These are phyloP conservation scores for Blastomyces percursus DNA, from an alignment of 2,329 filamentous ascomycete genomes.

Conservation along the genomic window DNA sequence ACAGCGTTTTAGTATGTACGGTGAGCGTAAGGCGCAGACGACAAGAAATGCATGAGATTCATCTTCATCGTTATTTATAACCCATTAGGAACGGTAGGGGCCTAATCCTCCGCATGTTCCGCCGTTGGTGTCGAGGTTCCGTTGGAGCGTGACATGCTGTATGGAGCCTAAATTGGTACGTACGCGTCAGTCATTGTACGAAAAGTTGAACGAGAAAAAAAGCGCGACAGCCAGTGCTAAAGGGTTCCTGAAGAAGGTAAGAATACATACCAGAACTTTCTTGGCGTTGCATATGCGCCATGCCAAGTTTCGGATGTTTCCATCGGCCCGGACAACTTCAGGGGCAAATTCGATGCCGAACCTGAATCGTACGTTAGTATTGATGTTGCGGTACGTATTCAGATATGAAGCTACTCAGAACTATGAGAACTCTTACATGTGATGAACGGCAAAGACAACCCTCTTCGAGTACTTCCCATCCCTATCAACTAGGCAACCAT, in stretches of 20 bases:
- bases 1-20: background rate
- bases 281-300: slow-evolving; percentile 96
- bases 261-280: slow-evolving; percentile 66
- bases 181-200: background rate
- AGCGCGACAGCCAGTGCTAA: slow-evolving; percentile 1
- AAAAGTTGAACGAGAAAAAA: slow-evolving; percentile 2
- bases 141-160: slow-evolving; percentile 57
- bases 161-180: slow-evolving; percentile 47
- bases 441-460: slow-evolving; percentile 85
- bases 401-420: background rate
- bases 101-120: background rate
- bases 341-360: slow-evolving; percentile 92
- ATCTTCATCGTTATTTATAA: background rate
- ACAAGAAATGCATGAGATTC: background rate
- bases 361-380: slow-evolving; percentile 29
- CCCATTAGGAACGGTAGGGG: slow-evolving; percentile 1
- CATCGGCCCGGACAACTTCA: slow-evolving; percentile 83
- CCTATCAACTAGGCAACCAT: slow-evolving; percentile 73
- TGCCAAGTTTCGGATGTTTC: slow-evolving; percentile 77
- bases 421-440: slow-evolving; percentile 55
- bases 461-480: slow-evolving; percentile 81
- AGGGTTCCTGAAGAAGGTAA: background rate
- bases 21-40: background rate
- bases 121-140: slow-evolving; percentile 50
- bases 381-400: background rate